Evolutionary conservation across 345 rosid genomes (phyloP).

Genomic region (Linum usitatissimum): DNA sequence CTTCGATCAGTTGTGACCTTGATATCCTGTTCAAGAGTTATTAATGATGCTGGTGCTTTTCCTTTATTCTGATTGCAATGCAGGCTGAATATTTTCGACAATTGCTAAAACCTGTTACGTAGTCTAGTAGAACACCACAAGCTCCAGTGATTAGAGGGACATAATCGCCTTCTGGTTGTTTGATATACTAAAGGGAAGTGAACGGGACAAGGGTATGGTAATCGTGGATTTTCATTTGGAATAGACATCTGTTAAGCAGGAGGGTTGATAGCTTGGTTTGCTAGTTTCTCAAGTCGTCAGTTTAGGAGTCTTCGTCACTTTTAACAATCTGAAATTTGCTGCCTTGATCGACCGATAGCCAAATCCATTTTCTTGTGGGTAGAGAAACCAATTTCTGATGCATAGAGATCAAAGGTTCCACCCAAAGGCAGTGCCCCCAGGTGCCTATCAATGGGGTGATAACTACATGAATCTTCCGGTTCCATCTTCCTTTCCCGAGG

Average conservation of each 20-base stretch:
- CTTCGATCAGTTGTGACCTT: neutral
- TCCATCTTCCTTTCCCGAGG: constrained; percentile 36
- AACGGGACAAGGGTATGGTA: constrained; percentile 20
- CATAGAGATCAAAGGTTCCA: constrained; percentile 34
- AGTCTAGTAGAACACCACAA: constrained; percentile 33
- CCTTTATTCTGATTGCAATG: constrained; percentile 13
- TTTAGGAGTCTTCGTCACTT: constrained; percentile 22
- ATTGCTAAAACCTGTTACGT: constrained; percentile 96
- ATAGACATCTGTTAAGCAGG: constrained; percentile 22
- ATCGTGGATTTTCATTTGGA: constrained; percentile 20
- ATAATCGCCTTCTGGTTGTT: constrained; percentile 26
- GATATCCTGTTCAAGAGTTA: neutral
- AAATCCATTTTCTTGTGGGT: constrained; percentile 12
- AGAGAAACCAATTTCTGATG: constrained; percentile 31
- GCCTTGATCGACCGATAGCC: constrained; percentile 18
- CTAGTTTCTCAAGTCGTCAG: constrained; percentile 17
- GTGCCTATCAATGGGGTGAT: constrained; percentile 36
- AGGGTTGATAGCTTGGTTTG: constrained; percentile 32
- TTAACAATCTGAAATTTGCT: constrained; percentile 19
- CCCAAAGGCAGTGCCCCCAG: constrained; percentile 25
- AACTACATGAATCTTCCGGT: constrained; percentile 31
- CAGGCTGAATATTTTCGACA: constrained; percentile 97
- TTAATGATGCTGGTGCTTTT: constrained; percentile 7
- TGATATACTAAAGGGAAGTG: constrained; percentile 25
- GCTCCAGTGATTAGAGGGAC: constrained; percentile 25